phyloP scores from a whole-genome alignment of 1,284 basidiomycete species.

The Pseudozyma thailandica region DNA sequence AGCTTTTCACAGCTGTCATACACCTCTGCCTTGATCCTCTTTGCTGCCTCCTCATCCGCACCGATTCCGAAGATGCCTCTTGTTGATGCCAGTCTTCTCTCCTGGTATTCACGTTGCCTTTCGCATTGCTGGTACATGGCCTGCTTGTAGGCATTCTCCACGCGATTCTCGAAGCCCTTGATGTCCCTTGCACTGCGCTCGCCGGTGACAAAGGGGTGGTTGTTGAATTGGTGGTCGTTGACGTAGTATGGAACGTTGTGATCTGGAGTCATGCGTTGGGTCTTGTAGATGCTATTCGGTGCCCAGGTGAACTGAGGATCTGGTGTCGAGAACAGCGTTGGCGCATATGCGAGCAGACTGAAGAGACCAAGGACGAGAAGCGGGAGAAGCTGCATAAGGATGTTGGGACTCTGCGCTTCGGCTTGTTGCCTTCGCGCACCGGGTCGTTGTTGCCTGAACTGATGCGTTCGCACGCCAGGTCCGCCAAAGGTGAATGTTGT shows the following conservation, averaged over 20 bases:
- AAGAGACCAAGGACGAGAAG: conserved; percentile 70
- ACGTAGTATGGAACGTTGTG: conserved; percentile 86
- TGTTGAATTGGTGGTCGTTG: conserved; percentile 80
- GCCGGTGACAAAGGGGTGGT: conserved; percentile 74
- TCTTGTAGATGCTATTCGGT: conserved; percentile 62
- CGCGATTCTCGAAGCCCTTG: conserved; percentile 49
- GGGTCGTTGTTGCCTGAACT: conserved; percentile 46
- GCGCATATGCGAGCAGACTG: conserved; percentile 85
- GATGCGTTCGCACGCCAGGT: conserved; percentile 57
- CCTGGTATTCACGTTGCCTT: conserved; percentile 48
- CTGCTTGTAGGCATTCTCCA: conserved; percentile 56
- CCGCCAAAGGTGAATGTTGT: conserved; percentile 65
- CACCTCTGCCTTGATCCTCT: conserved; percentile 55
- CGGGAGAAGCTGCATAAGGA: conserved; percentile 85
- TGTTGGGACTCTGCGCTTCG: conserved; percentile 74
- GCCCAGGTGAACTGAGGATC: conserved; percentile 85
- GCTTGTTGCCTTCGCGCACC: conserved; percentile 64
- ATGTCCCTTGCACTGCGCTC: conserved; percentile 37
- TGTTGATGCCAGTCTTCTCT: conserved; percentile 44
- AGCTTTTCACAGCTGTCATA: conserved; percentile 65
- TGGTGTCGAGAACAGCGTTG: conserved; percentile 76
- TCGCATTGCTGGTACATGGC: conserved; percentile 52
- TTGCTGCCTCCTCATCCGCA: conserved; percentile 51
- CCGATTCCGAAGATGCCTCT: conserved; percentile 61
- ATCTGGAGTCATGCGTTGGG: conserved; percentile 72